Evolutionary conservation across 2,329 filamentous ascomycete genomes (phyloP).

Genomic region (Pseudogymnoascus sp.): DNA sequence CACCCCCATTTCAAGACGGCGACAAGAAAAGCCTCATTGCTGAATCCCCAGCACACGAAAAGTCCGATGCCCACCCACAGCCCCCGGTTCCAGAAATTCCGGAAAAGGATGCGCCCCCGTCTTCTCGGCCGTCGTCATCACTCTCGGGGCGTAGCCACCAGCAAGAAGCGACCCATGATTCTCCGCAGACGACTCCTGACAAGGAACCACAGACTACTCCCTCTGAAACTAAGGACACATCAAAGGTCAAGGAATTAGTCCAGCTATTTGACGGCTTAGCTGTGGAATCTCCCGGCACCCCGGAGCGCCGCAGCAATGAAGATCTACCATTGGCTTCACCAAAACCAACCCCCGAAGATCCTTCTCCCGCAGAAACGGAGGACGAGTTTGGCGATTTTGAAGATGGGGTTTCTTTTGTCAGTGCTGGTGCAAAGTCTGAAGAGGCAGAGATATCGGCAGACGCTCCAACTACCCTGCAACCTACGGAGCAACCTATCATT

Average conservation of each 20-base stretch:
- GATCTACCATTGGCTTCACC: background rate
- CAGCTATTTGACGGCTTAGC: conserved; percentile 24
- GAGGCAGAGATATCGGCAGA: conserved; percentile 11
- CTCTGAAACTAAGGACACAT: conserved; percentile 15
- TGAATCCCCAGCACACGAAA: background rate
- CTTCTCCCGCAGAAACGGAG: conserved; percentile 16
- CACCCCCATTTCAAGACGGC: background rate
- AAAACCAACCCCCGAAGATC: background rate
- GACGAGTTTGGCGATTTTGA: conserved; percentile 34
- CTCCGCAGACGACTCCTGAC: conserved; percentile 28
- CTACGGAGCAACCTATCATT: background rate
- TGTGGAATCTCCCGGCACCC: conserved; percentile 13
- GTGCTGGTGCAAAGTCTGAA: conserved; percentile 15
- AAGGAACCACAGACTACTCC: conserved; percentile 22
- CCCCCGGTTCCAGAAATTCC: background rate
- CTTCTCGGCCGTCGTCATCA: conserved; percentile 25
- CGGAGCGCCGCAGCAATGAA: conserved; percentile 5
- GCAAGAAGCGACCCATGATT: conserved; percentile 23
- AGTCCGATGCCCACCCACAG: background rate
- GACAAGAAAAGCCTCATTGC: background rate
- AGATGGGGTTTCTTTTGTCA: conserved; percentile 22
- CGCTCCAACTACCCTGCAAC: background rate
- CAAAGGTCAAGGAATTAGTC: conserved; percentile 24
- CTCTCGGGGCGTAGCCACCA: conserved; percentile 26
- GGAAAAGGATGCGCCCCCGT: conserved; percentile 15